Base-by-base conservation (phyloP, 257 asterid genomes). In the Primulina eburnea region DNA sequence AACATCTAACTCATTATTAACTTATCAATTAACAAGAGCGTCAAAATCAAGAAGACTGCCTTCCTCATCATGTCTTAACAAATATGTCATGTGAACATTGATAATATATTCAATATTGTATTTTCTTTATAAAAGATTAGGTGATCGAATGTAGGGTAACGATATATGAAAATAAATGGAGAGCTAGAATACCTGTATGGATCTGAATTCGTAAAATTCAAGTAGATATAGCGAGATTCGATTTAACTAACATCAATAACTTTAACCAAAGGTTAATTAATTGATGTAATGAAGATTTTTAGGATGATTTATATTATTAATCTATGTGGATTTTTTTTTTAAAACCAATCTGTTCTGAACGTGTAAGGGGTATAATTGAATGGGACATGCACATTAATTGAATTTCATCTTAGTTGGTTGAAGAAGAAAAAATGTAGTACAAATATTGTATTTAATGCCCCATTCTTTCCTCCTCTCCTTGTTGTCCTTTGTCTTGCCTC, bases 361-460 rank as follows among this genome's bases (percentile, higher is more conserved):
- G 21, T 43, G 21, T n/a, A 70, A 37, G 57, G 6, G 8, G 30
- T 14, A 67, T 8, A 57, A 8, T 53, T 52, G 3, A 57, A 35
- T 16, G 18, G 26, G 11, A 1, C 26, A 16, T 4, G 20, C 9
- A 18, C 61, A 2, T 34, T n/a, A n/a, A n/a, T n/a, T 28, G 64
- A 28, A 35, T 64, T 60, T 67, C 67, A 72, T 60, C 1, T 40
- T 10, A 40, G 17, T 40, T 9, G 11, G 52, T 40, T 11, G 52
- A 40, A 40, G 17, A 40, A 5, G 10, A 40, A 14, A 33, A 32
- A 32, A 9, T 38, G 43, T 8, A 4, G 21, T 63, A 67, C 69
- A 47, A 38, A 80, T 65, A 65, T 68, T 7, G 64, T 72, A 72
- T 77, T 83, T 75, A 82, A 82, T 73, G 75, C 43, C 58, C 66